Percentiles rank a stretch among this genome's conserved stretches.
Conservation (phyloP, 2,329 filamentous ascomycete genomes). For the Penicillium capsulatum region DNA sequence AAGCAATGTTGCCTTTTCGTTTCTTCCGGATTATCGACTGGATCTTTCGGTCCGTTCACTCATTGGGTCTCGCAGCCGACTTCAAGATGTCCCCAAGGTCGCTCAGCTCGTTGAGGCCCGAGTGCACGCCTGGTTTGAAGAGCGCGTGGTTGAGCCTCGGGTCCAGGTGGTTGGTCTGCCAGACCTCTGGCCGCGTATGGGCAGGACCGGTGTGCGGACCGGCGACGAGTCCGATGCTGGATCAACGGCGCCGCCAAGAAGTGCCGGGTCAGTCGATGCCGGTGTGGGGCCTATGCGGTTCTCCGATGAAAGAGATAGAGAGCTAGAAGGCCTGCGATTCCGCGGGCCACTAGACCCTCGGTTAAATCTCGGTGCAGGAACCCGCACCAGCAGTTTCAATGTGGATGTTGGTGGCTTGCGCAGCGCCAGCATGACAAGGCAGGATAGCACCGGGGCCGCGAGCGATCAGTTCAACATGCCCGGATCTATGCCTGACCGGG, state of each 20-base stretch:
- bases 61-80: constrained; percentile 58
- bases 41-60: constrained; percentile 62
- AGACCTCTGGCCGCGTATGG: constrained; percentile 59
- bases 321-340: constrained; percentile 34
- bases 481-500: constrained; percentile 32
- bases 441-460: constrained; percentile 26
- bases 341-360: constrained; percentile 27
- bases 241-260: constrained; percentile 31
- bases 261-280: constrained; percentile 27
- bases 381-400: constrained; percentile 35
- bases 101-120: constrained; percentile 62
- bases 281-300: constrained; percentile 19
- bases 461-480: constrained; percentile 39
- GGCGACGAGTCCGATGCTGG: constrained; percentile 42
- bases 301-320: constrained; percentile 18
- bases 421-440: constrained; percentile 31
- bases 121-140: constrained; percentile 64
- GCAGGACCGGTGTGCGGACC: constrained; percentile 43
- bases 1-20: constrained; percentile 91
- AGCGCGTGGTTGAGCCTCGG: constrained; percentile 61
- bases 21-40: constrained; percentile 62
- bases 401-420: constrained; percentile 30
- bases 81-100: constrained; percentile 64
- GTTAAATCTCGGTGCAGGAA: constrained; percentile 29
- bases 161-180: constrained; percentile 63